Conservation (phyloP, 139 green algal species). For the Chlamydomonas incerta region DNA sequence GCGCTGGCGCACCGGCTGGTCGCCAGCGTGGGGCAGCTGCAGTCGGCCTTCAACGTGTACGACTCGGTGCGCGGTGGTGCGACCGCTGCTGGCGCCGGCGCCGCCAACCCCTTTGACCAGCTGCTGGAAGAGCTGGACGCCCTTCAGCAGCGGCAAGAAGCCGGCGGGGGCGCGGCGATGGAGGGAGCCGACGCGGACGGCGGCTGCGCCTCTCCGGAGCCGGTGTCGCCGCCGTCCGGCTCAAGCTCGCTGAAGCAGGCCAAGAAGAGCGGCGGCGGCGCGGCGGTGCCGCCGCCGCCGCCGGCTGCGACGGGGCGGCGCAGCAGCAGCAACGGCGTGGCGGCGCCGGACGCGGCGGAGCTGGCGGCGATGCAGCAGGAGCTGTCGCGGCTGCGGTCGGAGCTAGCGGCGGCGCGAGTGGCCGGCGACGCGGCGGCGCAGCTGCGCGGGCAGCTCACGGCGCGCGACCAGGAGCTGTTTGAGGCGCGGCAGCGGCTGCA, state of each 20-base stretch:
- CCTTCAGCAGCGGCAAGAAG: too few species aligned
- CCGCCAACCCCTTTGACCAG: too few species aligned
- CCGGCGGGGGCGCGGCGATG: too few species aligned
- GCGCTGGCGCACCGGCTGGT: conserved; percentile 17
- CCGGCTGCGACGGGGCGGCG: neutral
- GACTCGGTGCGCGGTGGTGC: neutral
- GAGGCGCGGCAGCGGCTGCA: conserved; percentile 40
- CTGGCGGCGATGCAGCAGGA: neutral
- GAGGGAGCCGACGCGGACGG: too few species aligned
- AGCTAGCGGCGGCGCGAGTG: conserved; percentile 27
- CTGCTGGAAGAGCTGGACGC: too few species aligned
- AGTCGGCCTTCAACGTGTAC: neutral
- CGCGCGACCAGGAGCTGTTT: conserved; percentile 37
- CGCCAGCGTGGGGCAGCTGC: neutral
- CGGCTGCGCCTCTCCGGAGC: too few species aligned
- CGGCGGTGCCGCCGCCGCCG: too few species aligned
- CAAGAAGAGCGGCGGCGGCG: neutral
- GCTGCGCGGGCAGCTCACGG: conserved; percentile 32
- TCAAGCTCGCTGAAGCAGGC: neutral
- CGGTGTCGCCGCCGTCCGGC: too few species aligned
- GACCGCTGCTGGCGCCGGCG: too few species aligned
- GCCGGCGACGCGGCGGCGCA: conserved; percentile 1
- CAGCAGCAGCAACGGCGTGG: neutral
- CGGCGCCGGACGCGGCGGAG: neutral
- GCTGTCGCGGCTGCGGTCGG: neutral